A percentile compares a stretch with the other conserved stretches of the same genome.
These are phyloP conservation scores for Dioszegia hungarica DNA, from an alignment of 768 basidiomycete genomes.

Conservation along the genomic window DNA sequence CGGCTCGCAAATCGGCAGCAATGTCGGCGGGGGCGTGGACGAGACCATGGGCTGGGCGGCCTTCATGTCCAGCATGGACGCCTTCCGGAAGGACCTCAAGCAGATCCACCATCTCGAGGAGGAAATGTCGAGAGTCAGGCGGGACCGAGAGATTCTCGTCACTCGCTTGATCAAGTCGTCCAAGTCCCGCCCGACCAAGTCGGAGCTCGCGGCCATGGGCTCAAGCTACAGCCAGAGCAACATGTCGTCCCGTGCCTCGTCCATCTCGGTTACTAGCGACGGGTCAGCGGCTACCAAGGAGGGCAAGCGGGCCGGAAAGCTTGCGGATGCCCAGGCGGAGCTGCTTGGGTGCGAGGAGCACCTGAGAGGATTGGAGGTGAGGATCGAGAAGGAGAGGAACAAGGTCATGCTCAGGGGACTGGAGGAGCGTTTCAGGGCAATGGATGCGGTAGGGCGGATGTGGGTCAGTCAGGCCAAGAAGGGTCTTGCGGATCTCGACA, in stretches of 20 bases:
- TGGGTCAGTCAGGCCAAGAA: slow-evolving; percentile 45
- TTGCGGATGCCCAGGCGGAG: slow-evolving; percentile 48
- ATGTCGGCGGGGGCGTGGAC: slow-evolving; percentile 13
- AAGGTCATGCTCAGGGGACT: slow-evolving; percentile 47
- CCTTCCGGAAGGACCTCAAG: slow-evolving; percentile 48
- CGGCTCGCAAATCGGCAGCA: slow-evolving; percentile 14
- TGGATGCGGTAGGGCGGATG: slow-evolving; percentile 48
- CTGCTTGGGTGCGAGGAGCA: slow-evolving; percentile 48
- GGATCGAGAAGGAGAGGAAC: slow-evolving; percentile 46
- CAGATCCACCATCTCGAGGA: slow-evolving; percentile 48
- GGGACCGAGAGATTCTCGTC: slow-evolving; percentile 47
- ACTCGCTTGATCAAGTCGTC: slow-evolving; percentile 47
- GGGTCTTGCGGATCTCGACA: slow-evolving; percentile 41
- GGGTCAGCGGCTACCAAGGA: slow-evolving; percentile 38
- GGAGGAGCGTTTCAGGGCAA: slow-evolving; percentile 46
- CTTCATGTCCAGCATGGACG: slow-evolving; percentile 40
- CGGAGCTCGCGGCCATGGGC: slow-evolving; percentile 38
- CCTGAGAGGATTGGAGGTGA: slow-evolving; percentile 40
- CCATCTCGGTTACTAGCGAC: slow-evolving; percentile 29
- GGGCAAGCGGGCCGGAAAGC: slow-evolving; percentile 41
- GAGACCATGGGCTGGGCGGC: slow-evolving; percentile 43
- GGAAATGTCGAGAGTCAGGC: slow-evolving; percentile 44
- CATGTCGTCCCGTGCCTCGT: slow-evolving; percentile 24
- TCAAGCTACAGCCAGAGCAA: slow-evolving; percentile 16
- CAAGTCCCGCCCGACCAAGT: slow-evolving; percentile 44